Percentiles rank a stretch among this genome's conserved stretches.
phyloP scores from a whole-genome alignment of 768 basidiomycete genomes.

The Naganishia kalamii region DNA sequence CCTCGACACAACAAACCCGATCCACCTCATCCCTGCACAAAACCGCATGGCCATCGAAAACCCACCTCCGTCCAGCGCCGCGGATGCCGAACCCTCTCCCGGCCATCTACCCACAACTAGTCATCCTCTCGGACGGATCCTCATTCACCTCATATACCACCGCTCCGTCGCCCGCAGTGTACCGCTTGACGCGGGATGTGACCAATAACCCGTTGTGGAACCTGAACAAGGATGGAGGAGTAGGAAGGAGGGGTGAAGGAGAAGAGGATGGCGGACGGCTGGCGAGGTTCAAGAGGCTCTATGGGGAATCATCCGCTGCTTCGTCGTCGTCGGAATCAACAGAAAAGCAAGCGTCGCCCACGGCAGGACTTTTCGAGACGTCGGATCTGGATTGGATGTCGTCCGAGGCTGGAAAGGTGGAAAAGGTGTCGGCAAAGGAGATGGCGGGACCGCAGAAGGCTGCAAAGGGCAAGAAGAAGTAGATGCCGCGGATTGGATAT shows the following conservation, averaged over 20 bases:
- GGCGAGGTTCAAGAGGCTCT: conserved; percentile 22
- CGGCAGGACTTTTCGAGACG: conserved; percentile 23
- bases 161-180: conserved; percentile 66
- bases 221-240: conserved; percentile 49
- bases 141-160: conserved; percentile 84
- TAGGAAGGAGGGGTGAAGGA: conserved; percentile 19
- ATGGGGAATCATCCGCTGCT: not conserved
- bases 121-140: conserved; percentile 80
- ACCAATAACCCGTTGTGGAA: conserved; percentile 87
- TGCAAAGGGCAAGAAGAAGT: conserved; percentile 39
- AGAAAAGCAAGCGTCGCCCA: not conserved
- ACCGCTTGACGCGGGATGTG: conserved; percentile 72
- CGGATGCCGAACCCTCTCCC: conserved; percentile 74
- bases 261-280: conserved; percentile 25
- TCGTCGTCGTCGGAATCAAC: not conserved
- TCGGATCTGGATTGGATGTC: conserved; percentile 45
- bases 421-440: conserved; percentile 36
- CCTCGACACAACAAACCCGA: conserved; percentile 42
- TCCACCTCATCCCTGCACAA: conserved; percentile 65
- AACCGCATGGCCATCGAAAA: conserved; percentile 78
- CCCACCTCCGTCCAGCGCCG: conserved; percentile 52
- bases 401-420: conserved; percentile 39
- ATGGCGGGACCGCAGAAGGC: conserved; percentile 30
- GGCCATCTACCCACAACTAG: conserved; percentile 76
- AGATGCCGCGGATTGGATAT: not conserved